These are phyloP conservation scores for Plasmopara halstedii DNA, from an alignment of 352 stramenopile genomes.

Conservation along the genomic window DNA sequence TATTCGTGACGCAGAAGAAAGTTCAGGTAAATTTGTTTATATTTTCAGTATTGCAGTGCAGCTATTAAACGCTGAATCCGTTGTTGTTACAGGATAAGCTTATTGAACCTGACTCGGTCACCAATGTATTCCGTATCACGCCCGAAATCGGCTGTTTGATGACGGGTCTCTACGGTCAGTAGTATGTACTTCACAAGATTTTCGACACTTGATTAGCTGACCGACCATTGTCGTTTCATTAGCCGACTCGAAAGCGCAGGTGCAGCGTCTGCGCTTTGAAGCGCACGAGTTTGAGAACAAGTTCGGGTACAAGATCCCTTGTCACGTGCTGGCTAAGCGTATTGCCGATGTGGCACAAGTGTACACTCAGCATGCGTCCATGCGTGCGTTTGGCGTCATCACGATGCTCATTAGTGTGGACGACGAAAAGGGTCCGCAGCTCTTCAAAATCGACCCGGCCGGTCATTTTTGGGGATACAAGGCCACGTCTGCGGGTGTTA, in stretches of 20 bases:
- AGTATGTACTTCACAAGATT: not conserved
- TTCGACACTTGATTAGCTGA: not conserved
- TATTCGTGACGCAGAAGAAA: constrained; percentile 99
- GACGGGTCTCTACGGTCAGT: constrained; percentile 86
- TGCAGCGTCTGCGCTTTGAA: constrained; percentile 95
- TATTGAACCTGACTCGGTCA: constrained; percentile 94
- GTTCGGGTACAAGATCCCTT: constrained; percentile 94
- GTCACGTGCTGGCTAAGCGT: constrained; percentile 91
- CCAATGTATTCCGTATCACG: constrained; percentile 95
- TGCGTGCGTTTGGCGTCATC: constrained; percentile 94
- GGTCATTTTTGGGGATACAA: constrained; percentile 96
- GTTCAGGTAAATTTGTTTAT: constrained; percentile 68
- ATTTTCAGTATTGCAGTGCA: not conserved
- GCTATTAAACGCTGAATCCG: not conserved
- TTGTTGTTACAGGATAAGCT: constrained; percentile 73
- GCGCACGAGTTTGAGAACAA: constrained; percentile 97
- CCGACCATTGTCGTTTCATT: not conserved
- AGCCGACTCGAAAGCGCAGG: constrained; percentile 89
- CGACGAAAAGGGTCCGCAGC: constrained; percentile 95
- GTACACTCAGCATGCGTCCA: constrained; percentile 92
- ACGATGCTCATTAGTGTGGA: constrained; percentile 96
- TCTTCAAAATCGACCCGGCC: constrained; percentile 98
- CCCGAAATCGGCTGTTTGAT: constrained; percentile 93
- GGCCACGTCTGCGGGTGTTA: constrained; percentile 90
- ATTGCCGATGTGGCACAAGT: constrained; percentile 97